Conservation (phyloP, 768 basidiomycete species). For the Suillus hirtellus region DNA sequence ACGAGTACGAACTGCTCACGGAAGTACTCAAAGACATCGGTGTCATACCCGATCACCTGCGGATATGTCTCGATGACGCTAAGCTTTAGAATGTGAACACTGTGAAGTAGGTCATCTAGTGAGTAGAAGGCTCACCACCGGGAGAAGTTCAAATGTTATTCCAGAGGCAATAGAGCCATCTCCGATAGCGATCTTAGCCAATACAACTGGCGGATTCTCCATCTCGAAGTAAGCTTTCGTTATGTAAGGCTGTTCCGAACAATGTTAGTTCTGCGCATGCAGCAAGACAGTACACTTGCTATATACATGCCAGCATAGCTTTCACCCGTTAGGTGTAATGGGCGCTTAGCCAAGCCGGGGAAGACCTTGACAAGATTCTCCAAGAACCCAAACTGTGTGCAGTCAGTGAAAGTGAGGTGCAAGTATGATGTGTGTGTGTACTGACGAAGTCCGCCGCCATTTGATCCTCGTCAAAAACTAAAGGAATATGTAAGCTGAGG, state of each 20-base stretch:
- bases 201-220: conserved; percentile 63
- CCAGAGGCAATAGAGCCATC: conserved; percentile 60
- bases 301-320: conserved; percentile 78
- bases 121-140: conserved; percentile 45
- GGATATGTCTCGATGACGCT: conserved; percentile 70
- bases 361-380: conserved; percentile 73
- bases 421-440: conserved; percentile 3
- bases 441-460: conserved; percentile 54
- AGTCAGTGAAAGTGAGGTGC: conserved; percentile 7
- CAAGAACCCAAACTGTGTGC: conserved; percentile 65
- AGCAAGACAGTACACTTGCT: conserved; percentile 34
- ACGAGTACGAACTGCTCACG: conserved; percentile 55
- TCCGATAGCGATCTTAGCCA: conserved; percentile 70
- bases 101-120: not conserved
- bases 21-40: conserved; percentile 66
- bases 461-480: conserved; percentile 64
- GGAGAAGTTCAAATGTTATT: conserved; percentile 51
- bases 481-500: not conserved
- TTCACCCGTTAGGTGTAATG: conserved; percentile 70
- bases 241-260: conserved; percentile 64
- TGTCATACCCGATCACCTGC: conserved; percentile 73
- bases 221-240: conserved; percentile 68
- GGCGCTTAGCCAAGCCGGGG: conserved; percentile 64
- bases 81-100: conserved; percentile 37
- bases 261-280: not conserved